phyloP scores from a whole-genome alignment of 805 yeast genomes.

The Ogataea paraovalis region DNA sequence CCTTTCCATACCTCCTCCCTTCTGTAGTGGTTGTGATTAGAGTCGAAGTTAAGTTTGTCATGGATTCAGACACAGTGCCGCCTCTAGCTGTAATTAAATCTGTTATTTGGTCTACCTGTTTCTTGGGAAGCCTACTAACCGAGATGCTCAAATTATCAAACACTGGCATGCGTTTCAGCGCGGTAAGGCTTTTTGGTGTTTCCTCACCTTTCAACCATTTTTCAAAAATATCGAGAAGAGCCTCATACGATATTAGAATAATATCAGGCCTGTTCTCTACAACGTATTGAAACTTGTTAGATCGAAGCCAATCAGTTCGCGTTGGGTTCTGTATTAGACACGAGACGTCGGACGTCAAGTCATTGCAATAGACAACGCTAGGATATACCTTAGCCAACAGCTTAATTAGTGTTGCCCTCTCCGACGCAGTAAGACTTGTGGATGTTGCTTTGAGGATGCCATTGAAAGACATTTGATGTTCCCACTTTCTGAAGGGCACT shows the following conservation, averaged over 20 bases:
- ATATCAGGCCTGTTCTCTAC: slow-evolving; percentile 53
- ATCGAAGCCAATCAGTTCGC: slow-evolving; percentile 30
- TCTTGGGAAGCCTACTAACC: slow-evolving; percentile 27
- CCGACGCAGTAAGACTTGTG: slow-evolving; percentile 20
- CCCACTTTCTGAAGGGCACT: too few relatives aligned
- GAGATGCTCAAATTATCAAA: slow-evolving; percentile 43
- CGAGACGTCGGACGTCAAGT: slow-evolving; percentile 26
- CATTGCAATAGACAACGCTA: slow-evolving; percentile 17
- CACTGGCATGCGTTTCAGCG: slow-evolving; percentile 29
- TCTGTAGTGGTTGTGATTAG: slow-evolving; percentile 46
- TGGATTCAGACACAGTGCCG: slow-evolving; percentile 46
- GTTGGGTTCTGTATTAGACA: slow-evolving; percentile 24
- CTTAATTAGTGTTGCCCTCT: slow-evolving; percentile 14
- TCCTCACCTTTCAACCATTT: slow-evolving; percentile 54
- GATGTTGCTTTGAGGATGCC: slow-evolving; percentile 21
- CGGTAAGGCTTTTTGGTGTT: slow-evolving; percentile 1
- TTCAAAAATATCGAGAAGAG: slow-evolving; percentile 42
- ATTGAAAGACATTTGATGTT: background rate
- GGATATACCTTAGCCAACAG: slow-evolving; percentile 16
- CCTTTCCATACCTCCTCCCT: slow-evolving; percentile 52
- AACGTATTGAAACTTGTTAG: slow-evolving; percentile 52
- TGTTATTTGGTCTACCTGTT: slow-evolving; percentile 25
- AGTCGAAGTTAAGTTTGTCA: slow-evolving; percentile 40
- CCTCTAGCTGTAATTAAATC: slow-evolving; percentile 38
- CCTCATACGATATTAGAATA: slow-evolving; percentile 44